These are phyloP conservation scores for Pisolithus orientalis DNA, from an alignment of 768 basidiomycete species.

Conservation along the genomic window DNA sequence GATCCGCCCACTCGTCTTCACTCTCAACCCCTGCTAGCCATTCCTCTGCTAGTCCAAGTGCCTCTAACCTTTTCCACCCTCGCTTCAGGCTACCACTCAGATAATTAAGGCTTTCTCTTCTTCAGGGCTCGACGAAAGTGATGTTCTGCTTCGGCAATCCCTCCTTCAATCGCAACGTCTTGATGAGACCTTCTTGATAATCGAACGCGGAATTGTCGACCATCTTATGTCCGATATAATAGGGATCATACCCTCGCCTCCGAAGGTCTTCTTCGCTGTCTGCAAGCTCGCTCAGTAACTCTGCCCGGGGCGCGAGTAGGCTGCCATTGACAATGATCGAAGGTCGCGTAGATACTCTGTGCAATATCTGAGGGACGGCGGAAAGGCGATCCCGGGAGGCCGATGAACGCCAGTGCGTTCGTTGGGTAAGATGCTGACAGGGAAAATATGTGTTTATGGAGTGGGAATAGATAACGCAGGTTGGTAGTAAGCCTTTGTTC, in stretches of 20 bases:
- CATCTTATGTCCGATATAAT: conserved; percentile 39
- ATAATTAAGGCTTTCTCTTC: conserved; percentile 18
- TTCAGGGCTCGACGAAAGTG: conserved; percentile 47
- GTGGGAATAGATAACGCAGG: too few relatives aligned
- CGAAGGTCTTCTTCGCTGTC: conserved; percentile 23
- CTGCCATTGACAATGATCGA: conserved; percentile 34
- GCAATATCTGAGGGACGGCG: too few relatives aligned
- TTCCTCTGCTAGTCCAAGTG: conserved; percentile 16
- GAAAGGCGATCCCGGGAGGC: too few relatives aligned
- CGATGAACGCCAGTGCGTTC: too few relatives aligned
- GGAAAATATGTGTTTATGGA: too few relatives aligned
- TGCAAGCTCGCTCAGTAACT: conserved; percentile 36
- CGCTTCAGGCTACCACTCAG: background rate
- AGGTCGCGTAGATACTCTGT: too few relatives aligned
- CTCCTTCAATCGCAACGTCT: conserved; percentile 4
- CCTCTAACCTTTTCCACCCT: background rate
- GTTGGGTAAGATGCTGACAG: too few relatives aligned
- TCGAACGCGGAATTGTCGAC: conserved; percentile 28
- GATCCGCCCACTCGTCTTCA: too few relatives aligned
- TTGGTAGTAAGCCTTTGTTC: too few relatives aligned
- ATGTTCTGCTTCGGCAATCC: conserved; percentile 36
- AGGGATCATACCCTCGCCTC: conserved; percentile 7
- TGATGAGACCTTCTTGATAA: conserved; percentile 32
- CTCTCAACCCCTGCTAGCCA: too few relatives aligned
- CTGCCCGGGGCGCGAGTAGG: conserved; percentile 35